Evolutionary conservation across 2,329 filamentous ascomycete genomes (phyloP).

Genomic region (Aureobasidium pullulans): DNA sequence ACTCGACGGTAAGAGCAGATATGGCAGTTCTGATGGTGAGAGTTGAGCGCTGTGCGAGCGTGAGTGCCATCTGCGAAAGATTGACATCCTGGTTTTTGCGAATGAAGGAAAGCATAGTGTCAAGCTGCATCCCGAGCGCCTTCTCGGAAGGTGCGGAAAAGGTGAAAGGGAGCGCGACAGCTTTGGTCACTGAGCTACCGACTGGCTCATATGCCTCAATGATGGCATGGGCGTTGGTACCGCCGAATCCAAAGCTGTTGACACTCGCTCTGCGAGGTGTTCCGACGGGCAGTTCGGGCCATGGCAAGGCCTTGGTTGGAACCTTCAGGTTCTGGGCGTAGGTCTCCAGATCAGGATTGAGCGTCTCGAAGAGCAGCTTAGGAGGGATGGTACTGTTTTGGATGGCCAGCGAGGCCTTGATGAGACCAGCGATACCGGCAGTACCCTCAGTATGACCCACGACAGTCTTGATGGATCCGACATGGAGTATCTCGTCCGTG

Average conservation of each 20-base stretch:
- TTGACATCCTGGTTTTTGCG: not conserved
- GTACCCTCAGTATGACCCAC: slow-evolving; percentile 45
- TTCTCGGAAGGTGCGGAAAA: slow-evolving; percentile 20
- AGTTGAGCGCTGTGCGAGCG: not conserved
- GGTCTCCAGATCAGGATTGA: not conserved
- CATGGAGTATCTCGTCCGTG: slow-evolving; percentile 7
- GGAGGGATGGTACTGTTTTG: slow-evolving; percentile 22
- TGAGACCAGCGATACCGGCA: slow-evolving; percentile 32
- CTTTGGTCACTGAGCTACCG: slow-evolving; percentile 44
- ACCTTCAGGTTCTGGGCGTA: slow-evolving; percentile 3
- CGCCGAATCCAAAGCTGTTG: slow-evolving; percentile 24
- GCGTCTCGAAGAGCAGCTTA: slow-evolving; percentile 15
- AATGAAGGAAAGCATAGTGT: slow-evolving; percentile 20
- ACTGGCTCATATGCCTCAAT: slow-evolving; percentile 28
- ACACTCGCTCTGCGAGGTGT: slow-evolving; percentile 4
- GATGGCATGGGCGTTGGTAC: slow-evolving; percentile 24
- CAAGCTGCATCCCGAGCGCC: slow-evolving; percentile 21
- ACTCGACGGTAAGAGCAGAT: not conserved
- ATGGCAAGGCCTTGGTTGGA: not conserved
- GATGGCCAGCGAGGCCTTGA: slow-evolving; percentile 28
- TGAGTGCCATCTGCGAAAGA: not conserved
- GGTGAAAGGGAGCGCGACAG: slow-evolving; percentile 12
- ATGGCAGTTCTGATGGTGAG: not conserved
- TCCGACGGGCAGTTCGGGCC: slow-evolving; percentile 40
- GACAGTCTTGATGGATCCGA: slow-evolving; percentile 28